Percentiles rank a stretch among this genome's conserved stretches.
Conservation (phyloP, 1,284 basidiomycete species). For the Ustilago curta region DNA sequence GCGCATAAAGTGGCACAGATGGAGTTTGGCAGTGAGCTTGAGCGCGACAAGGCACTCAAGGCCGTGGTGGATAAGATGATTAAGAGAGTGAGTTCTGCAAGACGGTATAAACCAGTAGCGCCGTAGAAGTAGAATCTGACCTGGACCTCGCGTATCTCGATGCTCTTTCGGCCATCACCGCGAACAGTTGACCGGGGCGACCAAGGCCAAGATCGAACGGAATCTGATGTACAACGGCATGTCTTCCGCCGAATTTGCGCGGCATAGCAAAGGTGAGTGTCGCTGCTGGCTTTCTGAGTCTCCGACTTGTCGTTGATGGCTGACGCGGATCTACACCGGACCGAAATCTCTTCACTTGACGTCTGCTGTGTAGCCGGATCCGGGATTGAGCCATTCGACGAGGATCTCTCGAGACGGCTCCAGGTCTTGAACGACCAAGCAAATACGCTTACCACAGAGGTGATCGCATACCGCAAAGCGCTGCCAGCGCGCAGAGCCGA, state of each 20-base stretch:
- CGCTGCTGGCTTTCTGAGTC: background rate
- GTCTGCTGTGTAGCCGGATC: background rate
- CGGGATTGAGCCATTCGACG: slow-evolving; percentile 48
- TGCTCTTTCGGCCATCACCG: background rate
- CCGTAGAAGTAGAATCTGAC: background rate
- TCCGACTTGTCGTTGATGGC: background rate
- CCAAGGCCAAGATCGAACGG: slow-evolving; percentile 43
- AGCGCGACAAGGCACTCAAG: slow-evolving; percentile 40
- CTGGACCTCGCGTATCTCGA: too few relatives aligned
- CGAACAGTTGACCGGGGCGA: slow-evolving; percentile 35
- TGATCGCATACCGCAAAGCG: slow-evolving; percentile 41
- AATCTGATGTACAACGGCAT: slow-evolving; percentile 48
- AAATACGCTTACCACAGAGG: slow-evolving; percentile 43
- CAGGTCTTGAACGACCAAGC: slow-evolving; percentile 44
- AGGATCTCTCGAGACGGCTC: slow-evolving; percentile 38
- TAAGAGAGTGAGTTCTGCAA: slow-evolving; percentile 27
- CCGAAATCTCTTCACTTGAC: background rate
- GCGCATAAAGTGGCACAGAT: slow-evolving; percentile 48
- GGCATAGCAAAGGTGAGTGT: slow-evolving; percentile 44
- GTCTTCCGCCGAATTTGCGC: slow-evolving; percentile 33
- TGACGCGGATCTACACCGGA: background rate
- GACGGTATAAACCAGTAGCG: background rate
- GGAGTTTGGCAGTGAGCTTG: slow-evolving; percentile 47
- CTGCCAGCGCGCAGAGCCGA: slow-evolving; percentile 40
- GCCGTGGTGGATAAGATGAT: slow-evolving; percentile 36